These are phyloP conservation scores for Panicum virgatum DNA, from an alignment of 202 grass and related monocot genomes.

Conservation along the genomic window DNA sequence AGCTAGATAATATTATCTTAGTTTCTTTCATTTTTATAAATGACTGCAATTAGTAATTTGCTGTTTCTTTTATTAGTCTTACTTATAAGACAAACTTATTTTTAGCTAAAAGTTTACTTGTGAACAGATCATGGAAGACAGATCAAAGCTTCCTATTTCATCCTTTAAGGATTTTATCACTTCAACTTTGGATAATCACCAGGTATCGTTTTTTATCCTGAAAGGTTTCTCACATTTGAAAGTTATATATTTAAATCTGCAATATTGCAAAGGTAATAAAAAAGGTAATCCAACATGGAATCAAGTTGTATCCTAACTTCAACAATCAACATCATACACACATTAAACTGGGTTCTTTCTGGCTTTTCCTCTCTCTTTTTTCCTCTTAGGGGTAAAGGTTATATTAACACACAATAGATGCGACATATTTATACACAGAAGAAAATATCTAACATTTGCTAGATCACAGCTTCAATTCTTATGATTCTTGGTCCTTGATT, in stretches of 20 bases:
- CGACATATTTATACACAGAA: neutral
- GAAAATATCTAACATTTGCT: constrained; percentile 4
- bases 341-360: constrained; percentile 5
- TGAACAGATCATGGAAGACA: constrained; percentile 69
- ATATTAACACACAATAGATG: neutral
- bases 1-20: constrained; percentile 37
- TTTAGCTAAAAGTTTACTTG: constrained; percentile 41
- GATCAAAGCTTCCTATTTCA: constrained; percentile 91
- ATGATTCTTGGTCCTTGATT: neutral
- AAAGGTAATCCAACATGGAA: neutral
- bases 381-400: neutral
- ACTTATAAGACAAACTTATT: constrained; percentile 18
- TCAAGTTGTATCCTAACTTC: constrained; percentile 21
- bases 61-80: constrained; percentile 18
- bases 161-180: constrained; percentile 79
- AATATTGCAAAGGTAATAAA: constrained; percentile 15
- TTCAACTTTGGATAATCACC: constrained; percentile 79
- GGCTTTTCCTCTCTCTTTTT: neutral
- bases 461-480: neutral
- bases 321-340: constrained; percentile 14
- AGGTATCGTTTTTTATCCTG: constrained; percentile 56
- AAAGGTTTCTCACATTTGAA: constrained; percentile 19
- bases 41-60: constrained; percentile 10
- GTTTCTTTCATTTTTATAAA: constrained; percentile 19
- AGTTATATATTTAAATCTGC: neutral